Base-by-base conservation (phyloP, 2,329 filamentous ascomycete genomes). In the Seiridium cupressi region DNA sequence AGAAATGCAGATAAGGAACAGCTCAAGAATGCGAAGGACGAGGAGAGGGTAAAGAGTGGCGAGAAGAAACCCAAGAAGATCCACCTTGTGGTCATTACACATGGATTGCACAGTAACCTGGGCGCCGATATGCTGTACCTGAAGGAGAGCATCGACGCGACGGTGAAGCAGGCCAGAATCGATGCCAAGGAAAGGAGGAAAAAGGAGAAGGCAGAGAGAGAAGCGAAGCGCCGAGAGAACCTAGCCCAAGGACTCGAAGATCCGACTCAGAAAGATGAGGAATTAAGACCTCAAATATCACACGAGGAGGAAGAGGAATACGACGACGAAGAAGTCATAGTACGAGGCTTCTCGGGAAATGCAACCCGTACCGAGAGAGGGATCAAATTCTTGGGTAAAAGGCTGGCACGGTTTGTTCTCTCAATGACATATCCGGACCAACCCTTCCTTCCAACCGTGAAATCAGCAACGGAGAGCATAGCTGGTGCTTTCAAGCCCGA, bases 81-180 rank as follows among this genome's bases (percentile, higher is more conserved):
- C 2, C 95, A 99, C 72, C 79, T 99, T 47, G 95, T 99, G 32
- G 82, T 99, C 40, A 77, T 99, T 55, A 98, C 95, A 0, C 95
- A 99, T 77, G 95, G 95, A 0, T 76, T 99, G 64, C 95, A 99
- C 74, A 97, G 94, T 75, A 99, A 99, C 73, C 82, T 97, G 10
- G 92, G 95, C 4, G 91, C 93, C 31, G 95, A 99, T 73, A 97
- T 99, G 95, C 81, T 99, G 26, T 99, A 91, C 72, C 78, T 99
- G 73, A 99, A 99, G 72, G 95, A 99, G 76, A 96, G 92, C 74
- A 98, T 99, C 63, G 95, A 99, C 76, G 87, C 88, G 35, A 88
- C 91, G 3, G 89, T 89, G 3, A 89, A 81, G 67, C 87, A 94
- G 71, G 89, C 91, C 35, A 88, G 89, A 66, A 78, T 86, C 55